phyloP scores from a whole-genome alignment of 169 alveolate genomes.

The Plasmodium yoelii region DNA sequence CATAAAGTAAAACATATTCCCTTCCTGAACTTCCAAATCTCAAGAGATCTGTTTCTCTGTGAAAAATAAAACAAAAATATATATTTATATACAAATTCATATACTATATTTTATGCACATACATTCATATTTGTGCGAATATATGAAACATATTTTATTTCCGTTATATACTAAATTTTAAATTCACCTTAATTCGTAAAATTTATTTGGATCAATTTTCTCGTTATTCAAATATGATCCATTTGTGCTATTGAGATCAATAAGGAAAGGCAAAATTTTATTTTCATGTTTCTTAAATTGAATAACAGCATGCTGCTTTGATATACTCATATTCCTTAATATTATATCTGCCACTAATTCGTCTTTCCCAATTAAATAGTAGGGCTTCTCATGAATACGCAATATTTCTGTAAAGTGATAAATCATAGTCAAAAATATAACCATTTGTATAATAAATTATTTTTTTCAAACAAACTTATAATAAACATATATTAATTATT shows the following conservation, averaged over 20 bases:
- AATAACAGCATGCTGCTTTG: conserved; percentile 98
- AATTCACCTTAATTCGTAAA: conserved; percentile 90
- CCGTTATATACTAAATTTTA: background rate
- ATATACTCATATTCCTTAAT: conserved; percentile 89
- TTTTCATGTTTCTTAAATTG: conserved; percentile 90
- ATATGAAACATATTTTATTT: background rate
- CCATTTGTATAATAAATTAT: background rate
- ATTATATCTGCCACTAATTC: conserved; percentile 91
- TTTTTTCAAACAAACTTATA: background rate
- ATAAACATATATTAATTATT: background rate
- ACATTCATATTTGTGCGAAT: background rate
- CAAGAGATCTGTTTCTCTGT: conserved; percentile 44
- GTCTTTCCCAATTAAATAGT: conserved; percentile 95
- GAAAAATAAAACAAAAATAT: background rate
- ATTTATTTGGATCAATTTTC: conserved; percentile 92
- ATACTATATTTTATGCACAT: background rate
- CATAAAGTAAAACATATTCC: conserved; percentile 58
- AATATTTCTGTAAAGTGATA: conserved; percentile 79
- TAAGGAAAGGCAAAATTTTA: conserved; percentile 91
- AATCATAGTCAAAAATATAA: background rate
- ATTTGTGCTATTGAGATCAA: conserved; percentile 96
- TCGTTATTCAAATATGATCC: conserved; percentile 94
- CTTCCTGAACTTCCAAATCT: conserved; percentile 64
- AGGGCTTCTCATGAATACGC: conserved; percentile 83
- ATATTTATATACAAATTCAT: too few relatives aligned